Evolutionary conservation across 2,329 filamentous ascomycete genomes (phyloP).

Genomic region (Cercospora sesami): DNA sequence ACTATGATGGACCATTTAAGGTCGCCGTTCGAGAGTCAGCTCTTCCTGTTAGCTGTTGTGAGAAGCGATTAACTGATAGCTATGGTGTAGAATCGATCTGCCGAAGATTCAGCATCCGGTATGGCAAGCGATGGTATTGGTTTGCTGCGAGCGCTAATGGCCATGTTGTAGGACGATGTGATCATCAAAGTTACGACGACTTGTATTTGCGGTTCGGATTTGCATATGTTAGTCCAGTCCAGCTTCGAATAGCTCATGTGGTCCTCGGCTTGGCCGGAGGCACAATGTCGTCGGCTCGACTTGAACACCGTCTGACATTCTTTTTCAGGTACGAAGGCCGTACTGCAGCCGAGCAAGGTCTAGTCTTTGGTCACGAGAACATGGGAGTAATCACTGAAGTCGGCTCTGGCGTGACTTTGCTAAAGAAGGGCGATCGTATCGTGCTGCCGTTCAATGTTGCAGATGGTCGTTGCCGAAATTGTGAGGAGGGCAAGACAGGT

Average conservation of each 20-base stretch:
- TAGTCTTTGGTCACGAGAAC: slow-evolving; percentile 50
- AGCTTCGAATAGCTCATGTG: slow-evolving; percentile 31
- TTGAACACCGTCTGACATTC: slow-evolving; percentile 19
- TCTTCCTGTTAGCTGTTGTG: slow-evolving; percentile 27
- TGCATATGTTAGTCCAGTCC: slow-evolving; percentile 36
- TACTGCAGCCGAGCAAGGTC: slow-evolving; percentile 61
- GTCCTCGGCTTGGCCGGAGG: slow-evolving; percentile 52
- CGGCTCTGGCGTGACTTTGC: slow-evolving; percentile 59
- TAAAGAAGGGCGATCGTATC: slow-evolving; percentile 64
- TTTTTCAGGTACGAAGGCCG: slow-evolving; percentile 57
- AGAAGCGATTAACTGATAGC: slow-evolving; percentile 22
- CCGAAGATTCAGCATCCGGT: slow-evolving; percentile 61
- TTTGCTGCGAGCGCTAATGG: background rate
- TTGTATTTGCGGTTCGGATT: slow-evolving; percentile 41
- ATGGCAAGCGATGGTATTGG: background rate
- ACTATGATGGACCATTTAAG: slow-evolving; percentile 62
- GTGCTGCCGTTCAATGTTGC: slow-evolving; percentile 67
- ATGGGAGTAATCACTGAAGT: slow-evolving; percentile 47
- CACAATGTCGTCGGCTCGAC: slow-evolving; percentile 28
- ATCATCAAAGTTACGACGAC: slow-evolving; percentile 67
- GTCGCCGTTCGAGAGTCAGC: slow-evolving; percentile 57
- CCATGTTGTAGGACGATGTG: slow-evolving; percentile 54
- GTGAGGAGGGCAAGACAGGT: slow-evolving; percentile 61
- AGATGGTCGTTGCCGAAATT: slow-evolving; percentile 63
- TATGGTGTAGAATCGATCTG: background rate